Evolutionary conservation across 305 asterid genomes (phyloP).

Genomic region (Solanum hybrid): DNA sequence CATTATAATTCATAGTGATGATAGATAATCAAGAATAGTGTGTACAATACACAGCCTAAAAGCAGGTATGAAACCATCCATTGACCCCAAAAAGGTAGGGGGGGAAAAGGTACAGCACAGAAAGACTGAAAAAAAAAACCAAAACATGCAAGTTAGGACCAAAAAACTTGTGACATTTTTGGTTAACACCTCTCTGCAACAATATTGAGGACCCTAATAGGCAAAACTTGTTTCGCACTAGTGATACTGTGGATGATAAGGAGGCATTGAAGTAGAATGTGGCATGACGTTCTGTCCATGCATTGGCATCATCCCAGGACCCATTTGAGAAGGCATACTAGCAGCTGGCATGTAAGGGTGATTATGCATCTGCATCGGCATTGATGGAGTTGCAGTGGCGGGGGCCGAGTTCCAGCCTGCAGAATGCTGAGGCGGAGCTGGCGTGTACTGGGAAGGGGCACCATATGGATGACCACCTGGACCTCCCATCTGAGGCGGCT

Average conservation of each 20-base stretch:
- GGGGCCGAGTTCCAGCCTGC: conserved; percentile 52
- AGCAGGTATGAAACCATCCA: background rate
- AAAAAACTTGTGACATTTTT: background rate
- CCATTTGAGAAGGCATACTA: conserved; percentile 32
- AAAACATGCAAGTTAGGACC: background rate
- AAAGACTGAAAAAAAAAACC: background rate
- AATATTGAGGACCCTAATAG: background rate
- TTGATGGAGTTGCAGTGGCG: conserved; percentile 25
- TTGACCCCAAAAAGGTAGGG: background rate
- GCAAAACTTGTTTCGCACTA: background rate
- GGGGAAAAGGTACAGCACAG: background rate
- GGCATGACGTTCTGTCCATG: conserved; percentile 44
- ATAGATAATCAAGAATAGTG: background rate
- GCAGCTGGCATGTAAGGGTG: conserved; percentile 49
- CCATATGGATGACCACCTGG: conserved; percentile 38
- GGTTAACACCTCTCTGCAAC: conserved; percentile 2
- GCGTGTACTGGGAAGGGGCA: conserved; percentile 42
- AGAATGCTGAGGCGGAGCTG: conserved; percentile 40
- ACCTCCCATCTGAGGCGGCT: conserved; percentile 45
- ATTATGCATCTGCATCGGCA: conserved; percentile 67
- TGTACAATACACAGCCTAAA: background rate
- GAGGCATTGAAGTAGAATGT: conserved; percentile 48
- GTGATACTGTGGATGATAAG: conserved; percentile 32
- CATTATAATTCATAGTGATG: background rate
- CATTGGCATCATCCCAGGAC: conserved; percentile 38